Evolutionary conservation across 805 yeast species (phyloP), one percentile per base, ranked within the genome.

Genomic region (Sugiyamaella mastotermitis): DNA sequence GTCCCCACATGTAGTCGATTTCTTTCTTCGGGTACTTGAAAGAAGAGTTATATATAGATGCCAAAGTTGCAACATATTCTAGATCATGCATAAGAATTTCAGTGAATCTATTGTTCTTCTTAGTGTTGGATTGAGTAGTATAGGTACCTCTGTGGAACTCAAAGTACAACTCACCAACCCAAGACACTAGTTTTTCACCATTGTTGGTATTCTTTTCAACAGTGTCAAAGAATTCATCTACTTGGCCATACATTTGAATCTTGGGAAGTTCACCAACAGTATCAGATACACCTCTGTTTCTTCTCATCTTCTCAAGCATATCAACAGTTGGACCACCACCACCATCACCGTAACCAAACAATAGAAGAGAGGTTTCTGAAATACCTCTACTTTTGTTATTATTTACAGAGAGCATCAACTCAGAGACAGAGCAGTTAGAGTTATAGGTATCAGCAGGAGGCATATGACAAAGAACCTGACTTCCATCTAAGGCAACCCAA

Each of bases 91-190:
- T 66, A 51, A 80, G 69, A 27, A 76, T 62, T 62, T 90, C 97
- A 9, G 79, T 67, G 23, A 69, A 59, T 52, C 98, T 72, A 78
- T 87, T 84, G 55, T 76, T 70, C 52, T 76, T 76, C 63, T 90
- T 90, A 27, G 85, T 81, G 45, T 76, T 74, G 0, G 96, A 92
- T 58, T 90, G 97, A 1, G 95, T 75, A 2, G 98, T 92, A 60
- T 90, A 90, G 1, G 97, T 90, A 37, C 98, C 98, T 55, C 98
- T 78, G 61, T 90, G 98, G 64, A 83, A 87, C 63, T 90, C 98
- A 53, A 90, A 74, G 62, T 90, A 90, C 38, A 90, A 72, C 59
- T 90, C 98, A 33, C 98, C 97, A 25, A 74, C 72, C 97, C 97
- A 90, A 9, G 87, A 68, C 3, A 94, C 95, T 27, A 90, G 70